A percentile compares a stretch with the other conserved stretches of the same genome.
These are phyloP conservation scores for Euptelea pleiosperma DNA, from an alignment of 164 flowering plant genomes.

Conservation along the genomic window DNA sequence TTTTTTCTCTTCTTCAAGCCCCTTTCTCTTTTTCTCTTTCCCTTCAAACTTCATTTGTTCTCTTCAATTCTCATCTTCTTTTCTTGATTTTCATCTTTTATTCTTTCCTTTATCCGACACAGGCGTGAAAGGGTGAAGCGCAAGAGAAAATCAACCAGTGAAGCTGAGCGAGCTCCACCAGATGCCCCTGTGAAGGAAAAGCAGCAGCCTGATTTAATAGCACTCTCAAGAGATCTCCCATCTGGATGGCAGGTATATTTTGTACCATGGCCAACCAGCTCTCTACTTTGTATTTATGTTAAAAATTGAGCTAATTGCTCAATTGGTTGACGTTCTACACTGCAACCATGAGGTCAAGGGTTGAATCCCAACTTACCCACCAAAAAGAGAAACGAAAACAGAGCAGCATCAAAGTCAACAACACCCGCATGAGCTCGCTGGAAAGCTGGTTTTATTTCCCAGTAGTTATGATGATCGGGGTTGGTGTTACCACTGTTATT, in stretches of 20 bases:
- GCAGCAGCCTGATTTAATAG: slow-evolving; percentile 57
- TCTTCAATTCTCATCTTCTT: neutral
- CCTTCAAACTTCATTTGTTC: neutral
- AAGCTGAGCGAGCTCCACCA: slow-evolving; percentile 23
- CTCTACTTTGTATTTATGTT: too few species aligned
- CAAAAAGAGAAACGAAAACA: too few species aligned
- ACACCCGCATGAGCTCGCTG: too few species aligned
- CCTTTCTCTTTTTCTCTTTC: neutral
- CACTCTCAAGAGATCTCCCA: slow-evolving; percentile 66
- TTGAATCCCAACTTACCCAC: too few species aligned
- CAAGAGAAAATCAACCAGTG: slow-evolving; percentile 44
- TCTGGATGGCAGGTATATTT: slow-evolving; percentile 85
- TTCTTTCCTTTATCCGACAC: neutral
- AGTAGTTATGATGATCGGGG: too few species aligned
- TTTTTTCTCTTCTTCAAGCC: neutral
- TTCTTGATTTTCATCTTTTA: neutral
- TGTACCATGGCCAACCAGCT: too few species aligned
- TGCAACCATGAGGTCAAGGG: too few species aligned
- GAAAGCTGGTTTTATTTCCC: too few species aligned
- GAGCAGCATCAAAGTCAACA: too few species aligned
- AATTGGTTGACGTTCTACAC: too few species aligned
- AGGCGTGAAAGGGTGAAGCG: slow-evolving; percentile 96
- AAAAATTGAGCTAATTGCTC: too few species aligned
- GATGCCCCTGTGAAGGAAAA: slow-evolving; percentile 31
- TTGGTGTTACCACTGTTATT: too few species aligned